phyloP scores from a whole-genome alignment of 1,139 yeast species.

The Scheffersomyces titani region DNA sequence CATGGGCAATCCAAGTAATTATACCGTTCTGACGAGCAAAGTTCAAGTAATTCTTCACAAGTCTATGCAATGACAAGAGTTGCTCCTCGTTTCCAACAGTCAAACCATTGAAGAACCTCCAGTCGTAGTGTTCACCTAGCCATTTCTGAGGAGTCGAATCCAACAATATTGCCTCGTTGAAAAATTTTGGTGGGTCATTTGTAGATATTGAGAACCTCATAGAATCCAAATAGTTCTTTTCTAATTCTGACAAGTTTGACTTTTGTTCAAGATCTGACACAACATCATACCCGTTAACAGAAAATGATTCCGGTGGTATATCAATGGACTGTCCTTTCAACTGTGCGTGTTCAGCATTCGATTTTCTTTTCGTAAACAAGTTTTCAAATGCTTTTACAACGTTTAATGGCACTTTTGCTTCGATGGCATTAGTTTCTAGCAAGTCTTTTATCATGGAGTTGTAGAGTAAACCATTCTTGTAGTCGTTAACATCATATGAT shows the following conservation, averaged over 20 bases:
- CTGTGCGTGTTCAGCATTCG: slow-evolving; percentile 8
- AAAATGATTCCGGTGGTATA: slow-evolving; percentile 15
- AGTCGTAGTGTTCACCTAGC: slow-evolving; percentile 48
- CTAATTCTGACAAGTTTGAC: slow-evolving; percentile 4
- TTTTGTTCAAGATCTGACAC: slow-evolving; percentile 9
- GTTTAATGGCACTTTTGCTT: slow-evolving; percentile 9
- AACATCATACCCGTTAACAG: slow-evolving; percentile 13
- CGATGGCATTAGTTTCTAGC: slow-evolving; percentile 2
- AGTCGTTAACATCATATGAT: slow-evolving; percentile 15
- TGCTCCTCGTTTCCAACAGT: slow-evolving; percentile 30
- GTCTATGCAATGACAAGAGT: slow-evolving; percentile 26
- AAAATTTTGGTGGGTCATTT: slow-evolving; percentile 29
- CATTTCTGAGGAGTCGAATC: slow-evolving; percentile 16
- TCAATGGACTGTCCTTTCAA: slow-evolving; percentile 9
- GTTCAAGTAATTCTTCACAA: slow-evolving; percentile 31
- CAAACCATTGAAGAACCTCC: slow-evolving; percentile 38
- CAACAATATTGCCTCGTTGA: slow-evolving; percentile 32
- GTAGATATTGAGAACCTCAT: slow-evolving; percentile 7
- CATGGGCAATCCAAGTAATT: slow-evolving; percentile 45
- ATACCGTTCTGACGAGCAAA: slow-evolving; percentile 32
- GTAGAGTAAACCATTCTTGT: slow-evolving; percentile 21
- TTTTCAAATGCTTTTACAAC: slow-evolving; percentile 14
- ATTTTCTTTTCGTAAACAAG: slow-evolving; percentile 9
- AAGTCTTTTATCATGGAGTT: slow-evolving; percentile 27
- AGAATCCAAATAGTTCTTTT: slow-evolving; percentile 19